Conservation (phyloP, 495 filamentous ascomycete species). For the Penicillium flavigenum region DNA sequence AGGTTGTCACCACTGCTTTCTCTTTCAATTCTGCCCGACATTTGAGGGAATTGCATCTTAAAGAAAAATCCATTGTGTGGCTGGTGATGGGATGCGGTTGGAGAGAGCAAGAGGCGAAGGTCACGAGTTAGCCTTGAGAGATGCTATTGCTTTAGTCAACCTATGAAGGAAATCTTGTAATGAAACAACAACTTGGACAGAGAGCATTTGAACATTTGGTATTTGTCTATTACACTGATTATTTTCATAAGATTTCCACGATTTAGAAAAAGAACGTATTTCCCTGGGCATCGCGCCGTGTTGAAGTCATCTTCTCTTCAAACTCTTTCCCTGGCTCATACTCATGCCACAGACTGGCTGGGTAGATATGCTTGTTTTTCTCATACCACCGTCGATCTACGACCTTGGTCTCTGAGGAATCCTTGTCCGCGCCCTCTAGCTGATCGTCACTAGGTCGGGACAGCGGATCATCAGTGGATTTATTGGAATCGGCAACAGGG, state of each 20-base stretch:
- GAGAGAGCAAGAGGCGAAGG: constrained; percentile 10
- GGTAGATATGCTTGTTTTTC: constrained; percentile 95
- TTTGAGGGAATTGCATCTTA: constrained; percentile 80
- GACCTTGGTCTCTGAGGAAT: constrained; percentile 85
- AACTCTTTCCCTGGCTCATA: constrained; percentile 91
- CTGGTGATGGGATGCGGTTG: not conserved
- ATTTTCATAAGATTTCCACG: constrained; percentile 13
- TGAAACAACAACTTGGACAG: not conserved
- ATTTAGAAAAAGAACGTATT: constrained; percentile 91
- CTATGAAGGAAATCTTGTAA: not conserved
- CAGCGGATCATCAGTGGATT: constrained; percentile 44
- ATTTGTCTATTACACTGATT: constrained; percentile 18
- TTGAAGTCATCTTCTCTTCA: constrained; percentile 61
- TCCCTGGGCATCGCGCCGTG: constrained; percentile 74
- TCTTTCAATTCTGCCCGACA: constrained; percentile 73
- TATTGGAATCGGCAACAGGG: constrained; percentile 29
- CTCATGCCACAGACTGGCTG: constrained; percentile 91
- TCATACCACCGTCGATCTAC: constrained; percentile 97
- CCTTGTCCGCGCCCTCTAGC: constrained; percentile 78
- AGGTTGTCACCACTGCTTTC: constrained; percentile 85
- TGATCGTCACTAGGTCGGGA: constrained; percentile 44
- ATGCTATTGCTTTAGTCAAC: not conserved
- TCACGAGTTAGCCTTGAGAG: constrained; percentile 7
- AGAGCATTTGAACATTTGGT: constrained; percentile 8
- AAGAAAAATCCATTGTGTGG: constrained; percentile 62